phyloP scores from a whole-genome alignment of 306 rosid genomes.

The Vachellia pachyceras region DNA sequence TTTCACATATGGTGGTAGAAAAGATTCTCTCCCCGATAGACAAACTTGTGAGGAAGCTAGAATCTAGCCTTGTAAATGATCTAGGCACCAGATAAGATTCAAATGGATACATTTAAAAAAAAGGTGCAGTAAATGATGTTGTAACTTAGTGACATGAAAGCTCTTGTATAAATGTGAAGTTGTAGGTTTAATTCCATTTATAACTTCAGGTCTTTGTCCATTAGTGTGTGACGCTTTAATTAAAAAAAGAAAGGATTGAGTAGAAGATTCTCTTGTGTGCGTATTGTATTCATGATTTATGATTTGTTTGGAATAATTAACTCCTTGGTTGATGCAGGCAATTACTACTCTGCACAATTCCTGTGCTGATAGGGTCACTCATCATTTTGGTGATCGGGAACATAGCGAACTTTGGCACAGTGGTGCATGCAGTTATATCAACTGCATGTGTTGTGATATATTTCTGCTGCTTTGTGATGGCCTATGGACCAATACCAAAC shows the following conservation, averaged over 20 bases:
- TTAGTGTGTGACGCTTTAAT: too few species aligned
- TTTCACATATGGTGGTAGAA: neutral
- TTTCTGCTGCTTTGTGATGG: slow-evolving; percentile 61
- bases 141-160: too few species aligned
- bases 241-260: too few species aligned
- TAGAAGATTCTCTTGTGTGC: neutral
- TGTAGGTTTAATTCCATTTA: too few species aligned
- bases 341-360: slow-evolving; percentile 58
- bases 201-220: too few species aligned
- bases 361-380: slow-evolving; percentile 57
- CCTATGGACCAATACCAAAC: slow-evolving; percentile 64
- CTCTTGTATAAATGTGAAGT: too few species aligned
- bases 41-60: slow-evolving; percentile 4
- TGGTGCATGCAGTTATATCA: slow-evolving; percentile 53
- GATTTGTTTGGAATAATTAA: slow-evolving; percentile 5
- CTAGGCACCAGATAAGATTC: neutral
- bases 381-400: slow-evolving; percentile 49
- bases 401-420: slow-evolving; percentile 39
- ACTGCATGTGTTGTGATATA: slow-evolving; percentile 51
- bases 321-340: slow-evolving; percentile 47
- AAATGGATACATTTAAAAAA: neutral
- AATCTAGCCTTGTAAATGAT: neutral
- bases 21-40: neutral
- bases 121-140: too few species aligned
- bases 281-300: neutral